Evolutionary conservation across 2,329 filamentous ascomycete genomes (phyloP), one percentile per base, ranked within the genome.

Genomic region (Cladosporium sphaerospermum): DNA sequence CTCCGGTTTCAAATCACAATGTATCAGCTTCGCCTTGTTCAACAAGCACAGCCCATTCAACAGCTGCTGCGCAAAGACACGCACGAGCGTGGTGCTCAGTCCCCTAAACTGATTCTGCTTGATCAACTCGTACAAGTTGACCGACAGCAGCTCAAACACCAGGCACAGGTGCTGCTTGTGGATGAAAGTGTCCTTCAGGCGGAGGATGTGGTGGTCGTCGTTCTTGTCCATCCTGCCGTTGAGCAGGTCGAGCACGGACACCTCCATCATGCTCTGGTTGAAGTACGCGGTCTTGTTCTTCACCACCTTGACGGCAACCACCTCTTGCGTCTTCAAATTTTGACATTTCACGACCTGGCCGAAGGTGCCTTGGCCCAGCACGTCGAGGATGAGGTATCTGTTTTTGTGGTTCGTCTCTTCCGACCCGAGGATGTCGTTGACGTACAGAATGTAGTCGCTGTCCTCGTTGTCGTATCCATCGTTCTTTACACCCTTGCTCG

Each of bases 261-360:
- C 93, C 69, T 99, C 93, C 93, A 99, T 99, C 93, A 99, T 99
- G 71, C 93, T 97, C 72, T 99, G 93, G 68, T 99, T 99, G 76
- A 99, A 99, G 71, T 99, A 99, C 36, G 93, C 93, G 1, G 93
- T 99, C 64, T 92, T 85, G 72, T 99, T 99, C 75, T 99, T 99
- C 75, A 99, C 93, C 52, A 99, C 93, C 74, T 99, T 99, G 61
- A 99, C 93, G 3, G 93, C 93, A 42, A 99, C 93, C 37, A 99
- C 93, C 72, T 99, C 93, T 69, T 96, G 91, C 0, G 93, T 97
- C 74, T 96, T 96, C 63, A 99, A 73, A 64, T 99, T 99, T 71
- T 99, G 93, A 68, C 93, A 99, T 71, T 99, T 99, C 56, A 99
- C 93, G 32, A 99, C 93, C 73, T 99, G 93, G 7, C 93, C 93